Conservation (phyloP, 176 grass and related monocot species). For the Typha latifolia region DNA sequence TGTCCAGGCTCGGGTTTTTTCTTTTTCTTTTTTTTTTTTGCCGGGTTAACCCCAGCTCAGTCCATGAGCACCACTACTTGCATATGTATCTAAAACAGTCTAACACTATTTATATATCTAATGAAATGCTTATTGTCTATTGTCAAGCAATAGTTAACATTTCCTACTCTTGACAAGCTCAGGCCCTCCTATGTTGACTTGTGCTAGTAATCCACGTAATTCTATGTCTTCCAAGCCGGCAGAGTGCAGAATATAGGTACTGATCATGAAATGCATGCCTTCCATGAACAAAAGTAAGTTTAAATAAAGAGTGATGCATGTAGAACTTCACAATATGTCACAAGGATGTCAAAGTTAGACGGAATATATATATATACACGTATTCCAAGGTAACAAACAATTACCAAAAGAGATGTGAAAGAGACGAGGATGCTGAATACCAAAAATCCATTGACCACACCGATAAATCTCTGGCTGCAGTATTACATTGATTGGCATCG, state of each 20-base stretch:
- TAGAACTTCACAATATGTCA: too few species aligned
- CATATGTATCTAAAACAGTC: too few species aligned
- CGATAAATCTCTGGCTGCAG: conserved; percentile 71
- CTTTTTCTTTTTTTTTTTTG: too few species aligned
- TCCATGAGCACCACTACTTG: too few species aligned
- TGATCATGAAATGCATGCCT: not conserved
- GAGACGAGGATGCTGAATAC: conserved; percentile 61
- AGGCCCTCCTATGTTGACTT: not conserved
- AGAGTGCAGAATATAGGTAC: not conserved
- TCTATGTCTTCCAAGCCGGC: not conserved
- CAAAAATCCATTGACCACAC: conserved; percentile 77
- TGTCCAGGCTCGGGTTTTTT: too few species aligned
- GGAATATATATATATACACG: not conserved
- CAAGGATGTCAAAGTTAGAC: not conserved
- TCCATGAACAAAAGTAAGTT: not conserved
- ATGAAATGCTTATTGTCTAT: not conserved
- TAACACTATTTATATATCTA: too few species aligned
- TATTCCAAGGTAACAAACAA: conserved; percentile 11
- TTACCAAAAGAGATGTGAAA: conserved; percentile 90
- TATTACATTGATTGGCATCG: conserved; percentile 10
- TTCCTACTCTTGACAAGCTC: not conserved
- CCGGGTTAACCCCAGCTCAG: too few species aligned
- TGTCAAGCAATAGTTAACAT: not conserved
- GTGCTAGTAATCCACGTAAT: not conserved
- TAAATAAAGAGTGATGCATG: too few species aligned